Base-by-base conservation (phyloP, 768 basidiomycete genomes). In the Naganishia friedmannii region DNA sequence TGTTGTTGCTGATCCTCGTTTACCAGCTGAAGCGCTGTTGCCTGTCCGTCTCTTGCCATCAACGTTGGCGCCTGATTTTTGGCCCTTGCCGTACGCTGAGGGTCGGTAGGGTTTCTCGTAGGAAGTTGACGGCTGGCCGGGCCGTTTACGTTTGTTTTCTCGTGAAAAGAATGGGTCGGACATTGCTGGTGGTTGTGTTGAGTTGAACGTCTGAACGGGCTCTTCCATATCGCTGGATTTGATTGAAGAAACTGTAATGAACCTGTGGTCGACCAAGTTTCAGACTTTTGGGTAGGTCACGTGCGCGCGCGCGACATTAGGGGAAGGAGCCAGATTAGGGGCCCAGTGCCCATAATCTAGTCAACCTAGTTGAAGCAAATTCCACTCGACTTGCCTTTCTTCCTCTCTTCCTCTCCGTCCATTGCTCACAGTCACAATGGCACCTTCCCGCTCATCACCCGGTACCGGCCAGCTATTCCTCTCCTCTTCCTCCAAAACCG, bases 141-240 rank as follows among this genome's bases (percentile, higher is more conserved):
- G 34, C 19, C 79, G 74, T 55, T 81, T 81, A 23, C 81, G 68
- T 66, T 82, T 82, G 69, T 79, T 80, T 51, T 81, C 75, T 29
- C 76, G 78, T 31, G 87, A 83, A 82, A 93, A 93, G 83, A 93
- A 93, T 15, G 89, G 82, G 84, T 92, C 91, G 37, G 90, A 88
- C 91, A 93, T 92, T n/a, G 65, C 48, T 66, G 29, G 7, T 1
- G 2, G 65, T 51, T 9, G 48, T 55, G 54, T 7, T 31, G 32
- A 21, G 8, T 28, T 58, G 17, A 15, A 3, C 9, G 12, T 23
- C 4, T 8, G 32, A 15, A 34, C 9, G 3, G n/a, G 34, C 34
- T 21, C n/a, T 34, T 42, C 13, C 15, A 15, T 28, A 23, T 15
- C 26, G 42, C 2, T 37, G 12, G 7, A 19, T 0, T 7, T 29